These are phyloP conservation scores for Cystoisospora suis DNA, from an alignment of 169 alveolate genomes.

Conservation along the genomic window DNA sequence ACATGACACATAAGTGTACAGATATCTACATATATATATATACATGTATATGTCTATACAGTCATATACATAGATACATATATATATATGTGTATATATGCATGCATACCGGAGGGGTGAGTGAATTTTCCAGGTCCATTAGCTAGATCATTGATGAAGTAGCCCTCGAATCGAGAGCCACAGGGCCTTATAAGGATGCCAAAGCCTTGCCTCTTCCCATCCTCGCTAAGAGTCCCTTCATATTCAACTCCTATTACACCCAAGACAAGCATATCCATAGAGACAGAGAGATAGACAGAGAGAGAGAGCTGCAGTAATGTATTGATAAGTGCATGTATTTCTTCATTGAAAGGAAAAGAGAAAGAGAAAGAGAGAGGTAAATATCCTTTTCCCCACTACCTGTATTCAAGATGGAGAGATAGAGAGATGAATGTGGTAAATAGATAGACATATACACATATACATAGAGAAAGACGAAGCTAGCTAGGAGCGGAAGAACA, in stretches of 20 bases:
- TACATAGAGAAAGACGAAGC: neutral
- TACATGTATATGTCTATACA: neutral
- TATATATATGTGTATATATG: no score
- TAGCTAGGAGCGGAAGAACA: neutral
- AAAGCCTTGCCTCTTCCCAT: slow-evolving; percentile 27
- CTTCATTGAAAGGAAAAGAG: neutral
- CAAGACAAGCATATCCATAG: neutral
- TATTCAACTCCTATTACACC: slow-evolving; percentile 1
- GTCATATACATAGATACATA: no score
- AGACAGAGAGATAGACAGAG: neutral
- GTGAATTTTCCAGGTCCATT: slow-evolving; percentile 16
- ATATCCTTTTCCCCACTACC: no score
- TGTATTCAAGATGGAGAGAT: no score
- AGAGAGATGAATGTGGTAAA: no score
- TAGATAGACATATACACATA: neutral
- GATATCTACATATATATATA: neutral
- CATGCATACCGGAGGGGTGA: slow-evolving; percentile 9
- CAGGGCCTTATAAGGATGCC: slow-evolving; percentile 37
- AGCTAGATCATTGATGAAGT: slow-evolving; percentile 19
- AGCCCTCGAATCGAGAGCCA: slow-evolving; percentile 31
- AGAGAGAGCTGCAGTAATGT: neutral
- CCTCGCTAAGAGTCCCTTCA: neutral
- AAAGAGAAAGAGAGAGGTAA: neutral
- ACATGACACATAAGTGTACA: no score
- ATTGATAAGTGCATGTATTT: neutral